These are phyloP conservation scores for Basipetospora sp. DNA, from an alignment of 2,329 filamentous ascomycete genomes.

Conservation along the genomic window DNA sequence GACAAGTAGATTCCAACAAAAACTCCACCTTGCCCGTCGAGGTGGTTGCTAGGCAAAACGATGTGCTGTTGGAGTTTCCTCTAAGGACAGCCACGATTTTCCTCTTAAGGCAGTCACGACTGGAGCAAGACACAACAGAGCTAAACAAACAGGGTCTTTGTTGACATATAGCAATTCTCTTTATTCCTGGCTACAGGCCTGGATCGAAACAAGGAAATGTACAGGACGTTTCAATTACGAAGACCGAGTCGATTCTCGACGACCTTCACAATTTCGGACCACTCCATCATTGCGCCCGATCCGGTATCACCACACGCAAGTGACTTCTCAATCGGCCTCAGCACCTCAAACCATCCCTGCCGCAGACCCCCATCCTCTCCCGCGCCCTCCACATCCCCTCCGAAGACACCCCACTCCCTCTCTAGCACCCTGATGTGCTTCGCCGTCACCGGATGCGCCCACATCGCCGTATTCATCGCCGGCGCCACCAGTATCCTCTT, in stretches of 20 bases:
- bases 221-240: too few relatives aligned
- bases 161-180: too few relatives aligned
- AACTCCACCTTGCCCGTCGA: too few relatives aligned
- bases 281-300: constrained; percentile 69
- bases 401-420: constrained; percentile 53
- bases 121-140: too few relatives aligned
- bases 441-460: constrained; percentile 66
- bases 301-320: constrained; percentile 78
- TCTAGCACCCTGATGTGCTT: constrained; percentile 56
- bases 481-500: constrained; percentile 63
- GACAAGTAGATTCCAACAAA: too few relatives aligned
- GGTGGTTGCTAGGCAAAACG: too few relatives aligned
- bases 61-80: too few relatives aligned
- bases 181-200: too few relatives aligned
- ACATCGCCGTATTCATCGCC: constrained; percentile 87
- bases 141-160: too few relatives aligned
- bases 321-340: constrained; percentile 58
- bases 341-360: constrained; percentile 53
- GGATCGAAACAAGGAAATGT: too few relatives aligned
- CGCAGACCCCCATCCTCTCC: constrained; percentile 13
- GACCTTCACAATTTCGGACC: constrained; percentile 55
- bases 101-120: too few relatives aligned
- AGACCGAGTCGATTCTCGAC: constrained; percentile 35
- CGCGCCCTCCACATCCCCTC: constrained; percentile 10
- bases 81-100: too few relatives aligned